Evolutionary conservation across 371 early-diverging fungal genomes (phyloP), one percentile per base, ranked within the genome.

Genomic region (Chytridium lagenaria): DNA sequence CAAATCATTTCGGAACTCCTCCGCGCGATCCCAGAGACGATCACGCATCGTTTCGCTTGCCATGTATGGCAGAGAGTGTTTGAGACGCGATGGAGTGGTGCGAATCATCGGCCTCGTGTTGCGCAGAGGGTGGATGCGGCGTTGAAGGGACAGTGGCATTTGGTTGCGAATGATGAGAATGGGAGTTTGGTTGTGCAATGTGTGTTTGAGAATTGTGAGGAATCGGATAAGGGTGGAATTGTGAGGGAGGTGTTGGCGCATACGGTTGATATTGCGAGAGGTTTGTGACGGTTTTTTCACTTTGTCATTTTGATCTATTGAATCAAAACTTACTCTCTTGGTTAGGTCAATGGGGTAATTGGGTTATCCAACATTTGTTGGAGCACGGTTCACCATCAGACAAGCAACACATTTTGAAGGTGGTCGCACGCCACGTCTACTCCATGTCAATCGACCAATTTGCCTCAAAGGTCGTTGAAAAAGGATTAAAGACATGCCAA

Each of bases 11-110:
- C 83, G 0, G 93, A 92, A 74, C 82, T 92, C 40, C 87, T 88
- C 77, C 75, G 84, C 39, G 73, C 82, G 39, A 89, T 91, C 65
- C 81, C 86, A 0, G 90, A 91, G 68, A 91, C 93, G 36, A 87
- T 92, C 72, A 89, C 89, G 5, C 92, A 92, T 78, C 85, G 90
- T 28, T 89, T 91, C 69, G 91, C 93, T 1, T 92, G 91, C 71
- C 93, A 92, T 78, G 92, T 92, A 23, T 91, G 92, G 92, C 92
- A 91, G 77, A 89, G 91, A 67, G 84, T 91, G 3, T 90, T 91
- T 80, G 91, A 91, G 78, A 89, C 89, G 26, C 84, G 85, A 22
- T 91, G 91, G 91, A 59, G 40, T 12, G 66, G 66, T 7, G 23
- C 28, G 5, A 66, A 66, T 44, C 66, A 66, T 30, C 38, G 66